These are phyloP conservation scores for Lignosus rhinocerotis DNA, from an alignment of 1,284 basidiomycete species.

Conservation along the genomic window DNA sequence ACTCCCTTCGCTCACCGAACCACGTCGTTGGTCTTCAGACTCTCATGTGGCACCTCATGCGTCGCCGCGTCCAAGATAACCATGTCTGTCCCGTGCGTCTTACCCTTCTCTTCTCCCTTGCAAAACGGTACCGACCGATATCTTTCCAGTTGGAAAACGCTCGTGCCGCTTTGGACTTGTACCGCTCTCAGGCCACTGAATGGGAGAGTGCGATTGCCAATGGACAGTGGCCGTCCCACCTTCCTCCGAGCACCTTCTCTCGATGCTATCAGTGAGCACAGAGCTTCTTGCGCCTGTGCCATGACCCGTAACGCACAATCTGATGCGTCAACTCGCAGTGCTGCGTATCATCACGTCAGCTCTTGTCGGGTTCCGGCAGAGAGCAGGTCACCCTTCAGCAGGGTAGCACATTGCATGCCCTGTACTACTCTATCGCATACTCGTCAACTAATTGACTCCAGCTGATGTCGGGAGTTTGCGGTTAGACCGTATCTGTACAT, in stretches of 20 bases:
- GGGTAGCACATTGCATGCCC: neutral
- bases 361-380: conserved; percentile 2
- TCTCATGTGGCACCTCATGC: conserved; percentile 78
- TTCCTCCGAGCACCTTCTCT: conserved; percentile 77
- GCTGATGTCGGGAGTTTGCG: neutral
- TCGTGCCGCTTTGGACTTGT: conserved; percentile 73
- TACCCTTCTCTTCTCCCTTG: neutral
- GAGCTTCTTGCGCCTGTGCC: conserved; percentile 5
- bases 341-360: conserved; percentile 5
- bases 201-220: conserved; percentile 66
- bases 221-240: conserved; percentile 71
- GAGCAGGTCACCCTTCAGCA: conserved; percentile 1
- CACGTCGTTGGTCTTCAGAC: conserved; percentile 73
- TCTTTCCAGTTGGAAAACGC: conserved; percentile 69
- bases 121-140: conserved; percentile 6
- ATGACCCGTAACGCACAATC: neutral
- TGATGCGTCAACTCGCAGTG: neutral
- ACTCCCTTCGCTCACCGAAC: conserved; percentile 61
- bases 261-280: conserved; percentile 63
- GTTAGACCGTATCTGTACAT: conserved; percentile 15
- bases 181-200: conserved; percentile 62
- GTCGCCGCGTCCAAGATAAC: conserved; percentile 68
- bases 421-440: neutral
- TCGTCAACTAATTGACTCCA: conserved; percentile 3
- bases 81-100: conserved; percentile 64